Conservation (phyloP, 306 rosid species). For the Astragalus membranaceus region DNA sequence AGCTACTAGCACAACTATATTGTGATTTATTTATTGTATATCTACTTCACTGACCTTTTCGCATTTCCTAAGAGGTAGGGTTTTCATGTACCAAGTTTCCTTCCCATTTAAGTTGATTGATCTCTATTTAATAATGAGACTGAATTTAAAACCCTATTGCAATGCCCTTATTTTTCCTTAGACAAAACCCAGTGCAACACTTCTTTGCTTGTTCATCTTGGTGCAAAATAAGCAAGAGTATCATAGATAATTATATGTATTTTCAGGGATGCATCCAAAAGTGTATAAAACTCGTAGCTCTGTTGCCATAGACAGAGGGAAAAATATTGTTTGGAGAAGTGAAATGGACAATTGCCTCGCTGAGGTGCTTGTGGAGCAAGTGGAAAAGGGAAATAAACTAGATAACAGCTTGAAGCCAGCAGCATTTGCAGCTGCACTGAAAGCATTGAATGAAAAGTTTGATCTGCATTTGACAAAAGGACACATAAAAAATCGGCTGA, state of each 20-base stretch:
- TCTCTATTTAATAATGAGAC: neutral
- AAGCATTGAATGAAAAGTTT: conserved; percentile 37
- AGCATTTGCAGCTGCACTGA: conserved; percentile 41
- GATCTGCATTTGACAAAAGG: conserved; percentile 36
- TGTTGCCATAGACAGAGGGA: conserved; percentile 40
- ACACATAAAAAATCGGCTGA: conserved; percentile 45
- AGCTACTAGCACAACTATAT: neutral
- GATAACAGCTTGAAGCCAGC: conserved; percentile 48
- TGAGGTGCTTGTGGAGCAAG: conserved; percentile 46
- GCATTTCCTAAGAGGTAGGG: neutral
- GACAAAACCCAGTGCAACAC: neutral
- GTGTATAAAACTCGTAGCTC: conserved; percentile 33
- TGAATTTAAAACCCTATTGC: neutral
- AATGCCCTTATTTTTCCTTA: neutral
- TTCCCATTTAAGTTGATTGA: neutral
- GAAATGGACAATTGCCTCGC: conserved; percentile 50
- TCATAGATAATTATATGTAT: conserved; percentile 1
- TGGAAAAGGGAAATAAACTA: conserved; percentile 38
- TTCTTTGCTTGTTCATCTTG: conserved; percentile 6
- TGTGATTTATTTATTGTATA: neutral
- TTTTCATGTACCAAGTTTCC: neutral
- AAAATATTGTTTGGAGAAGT: conserved; percentile 40
- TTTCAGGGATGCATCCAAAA: conserved; percentile 38
- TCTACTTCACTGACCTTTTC: neutral
- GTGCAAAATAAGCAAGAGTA: conserved; percentile 3